Percentiles rank a stretch among this genome's conserved stretches.
Evolutionary conservation across 176 grass and related monocot genomes (phyloP).

Genomic region (Puya raimondii): DNA sequence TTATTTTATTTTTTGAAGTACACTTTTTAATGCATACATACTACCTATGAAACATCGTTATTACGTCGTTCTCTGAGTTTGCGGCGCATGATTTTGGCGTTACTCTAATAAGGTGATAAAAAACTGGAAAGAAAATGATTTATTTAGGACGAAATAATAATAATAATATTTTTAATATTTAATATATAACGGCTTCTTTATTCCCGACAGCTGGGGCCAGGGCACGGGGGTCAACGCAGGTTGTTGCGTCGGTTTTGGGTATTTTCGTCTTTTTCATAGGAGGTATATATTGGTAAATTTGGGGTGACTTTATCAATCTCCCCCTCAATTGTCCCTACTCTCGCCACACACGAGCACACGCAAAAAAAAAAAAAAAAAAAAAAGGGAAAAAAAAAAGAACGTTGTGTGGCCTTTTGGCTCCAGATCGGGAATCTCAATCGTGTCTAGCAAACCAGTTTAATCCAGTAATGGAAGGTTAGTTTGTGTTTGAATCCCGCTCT

Average conservation of each 20-base stretch:
- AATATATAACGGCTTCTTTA: neutral
- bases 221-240: neutral
- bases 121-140: neutral
- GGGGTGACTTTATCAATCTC: neutral
- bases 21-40: too few species aligned
- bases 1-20: neutral
- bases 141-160: too few species aligned
- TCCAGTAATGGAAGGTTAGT: neutral
- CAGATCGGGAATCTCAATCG: too few species aligned
- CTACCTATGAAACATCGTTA: too few species aligned
- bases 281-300: neutral
- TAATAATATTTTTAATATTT: too few species aligned
- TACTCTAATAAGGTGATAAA: neutral
- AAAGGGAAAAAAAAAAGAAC: too few species aligned
- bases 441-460: neutral
- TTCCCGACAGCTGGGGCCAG: neutral
- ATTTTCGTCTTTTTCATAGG: neutral
- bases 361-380: neutral
- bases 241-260: neutral
- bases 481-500: neutral
- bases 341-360: too few species aligned
- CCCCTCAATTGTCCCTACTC: too few species aligned
- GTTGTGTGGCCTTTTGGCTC: too few species aligned
- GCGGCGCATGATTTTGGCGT: too few species aligned
- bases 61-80: too few species aligned